Evolutionary conservation across 148 eudicot genomes (phyloP), one percentile per base, ranked within the genome.

Genomic region (Rhododendron ovatum): DNA sequence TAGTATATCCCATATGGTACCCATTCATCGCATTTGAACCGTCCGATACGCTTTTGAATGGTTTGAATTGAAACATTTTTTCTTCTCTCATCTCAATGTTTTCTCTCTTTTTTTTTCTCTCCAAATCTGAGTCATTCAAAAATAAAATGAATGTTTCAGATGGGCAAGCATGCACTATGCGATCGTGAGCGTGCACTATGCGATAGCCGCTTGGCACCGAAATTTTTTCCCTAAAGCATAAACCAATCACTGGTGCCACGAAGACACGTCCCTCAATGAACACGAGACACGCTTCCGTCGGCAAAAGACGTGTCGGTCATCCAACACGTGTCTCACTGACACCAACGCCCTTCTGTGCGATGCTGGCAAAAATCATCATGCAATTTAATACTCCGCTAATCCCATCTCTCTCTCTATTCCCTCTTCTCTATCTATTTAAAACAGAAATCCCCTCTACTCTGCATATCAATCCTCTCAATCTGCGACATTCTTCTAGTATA

Each of bases 21-120:
- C 2, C 37, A 2, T 2, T 35, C 37, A 2, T 0, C 2, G 37
- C 2, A 35, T 35, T 2, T 2, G 37, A 1, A 0, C 2, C 2
- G 2, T 35, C 2, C 37, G 37, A 35, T 35, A 3, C 0, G 2
- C 2, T 35, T 35, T 35, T 35, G 2, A 35, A 35, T 0, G 2
- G 37, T 2, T 1, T 3, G 2, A 2, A 35, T 35, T 35, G 37
- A 35, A 35, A 35, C 2, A 0, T 0, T 35, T 2, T 35, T 3
- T 35, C 37, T 35, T 3, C 37, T 35, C 2, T 35, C 37, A 35
- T 2, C 37, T 3, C 37, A 35, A 2, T 2, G 1, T 0, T 1
- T 35, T 35, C 2, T 35, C 37, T 35, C 2, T 35, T 2, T 0
- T 35, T 35, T 35, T 2, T 2, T 35, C 37, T 35, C 37, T 35